Percentiles rank a stretch among this genome's conserved stretches.
phyloP scores from a whole-genome alignment of 495 filamentous ascomycete species.

The Opeltia flavorubescens region DNA sequence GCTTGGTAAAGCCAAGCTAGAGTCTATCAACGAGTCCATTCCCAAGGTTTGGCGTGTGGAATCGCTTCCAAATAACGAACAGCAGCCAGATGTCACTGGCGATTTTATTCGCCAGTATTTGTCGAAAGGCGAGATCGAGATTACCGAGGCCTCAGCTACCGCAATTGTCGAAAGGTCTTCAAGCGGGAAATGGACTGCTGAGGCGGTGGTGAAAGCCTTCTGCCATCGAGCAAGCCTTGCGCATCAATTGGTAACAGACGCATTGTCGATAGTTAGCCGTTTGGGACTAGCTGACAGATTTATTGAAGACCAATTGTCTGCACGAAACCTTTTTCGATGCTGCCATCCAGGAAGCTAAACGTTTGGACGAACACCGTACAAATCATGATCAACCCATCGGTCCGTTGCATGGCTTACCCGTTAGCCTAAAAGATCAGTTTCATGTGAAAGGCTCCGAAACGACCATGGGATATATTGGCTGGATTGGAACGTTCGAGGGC shows the following conservation, averaged over 20 bases:
- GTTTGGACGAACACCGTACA: conserved; percentile 41
- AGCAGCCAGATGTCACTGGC: conserved; percentile 50
- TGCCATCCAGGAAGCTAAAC: conserved; percentile 42
- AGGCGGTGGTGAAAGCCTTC: conserved; percentile 40
- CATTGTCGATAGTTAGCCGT: too few species aligned
- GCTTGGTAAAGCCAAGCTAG: conserved; percentile 35
- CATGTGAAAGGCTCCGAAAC: conserved; percentile 52
- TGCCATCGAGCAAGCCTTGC: conserved; percentile 42
- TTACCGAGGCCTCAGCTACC: conserved; percentile 39
- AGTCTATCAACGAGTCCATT: conserved; percentile 38
- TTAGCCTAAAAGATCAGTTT: conserved; percentile 60
- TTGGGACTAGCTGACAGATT: neutral
- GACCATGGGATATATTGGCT: conserved; percentile 44
- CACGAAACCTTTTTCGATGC: conserved; percentile 50
- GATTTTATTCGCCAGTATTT: conserved; percentile 44
- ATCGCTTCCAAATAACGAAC: conserved; percentile 30
- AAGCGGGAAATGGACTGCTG: conserved; percentile 29
- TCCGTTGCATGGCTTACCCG: conserved; percentile 50
- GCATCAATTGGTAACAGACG: conserved; percentile 34
- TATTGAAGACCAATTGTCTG: conserved; percentile 41
- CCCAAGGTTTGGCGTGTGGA: conserved; percentile 42
- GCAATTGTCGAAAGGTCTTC: conserved; percentile 35
- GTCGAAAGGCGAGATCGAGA: conserved; percentile 37
- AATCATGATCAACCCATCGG: conserved; percentile 34
- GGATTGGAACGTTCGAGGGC: conserved; percentile 39